Conservation (phyloP, 306 rosid genomes). For the Quercus variabilis region DNA sequence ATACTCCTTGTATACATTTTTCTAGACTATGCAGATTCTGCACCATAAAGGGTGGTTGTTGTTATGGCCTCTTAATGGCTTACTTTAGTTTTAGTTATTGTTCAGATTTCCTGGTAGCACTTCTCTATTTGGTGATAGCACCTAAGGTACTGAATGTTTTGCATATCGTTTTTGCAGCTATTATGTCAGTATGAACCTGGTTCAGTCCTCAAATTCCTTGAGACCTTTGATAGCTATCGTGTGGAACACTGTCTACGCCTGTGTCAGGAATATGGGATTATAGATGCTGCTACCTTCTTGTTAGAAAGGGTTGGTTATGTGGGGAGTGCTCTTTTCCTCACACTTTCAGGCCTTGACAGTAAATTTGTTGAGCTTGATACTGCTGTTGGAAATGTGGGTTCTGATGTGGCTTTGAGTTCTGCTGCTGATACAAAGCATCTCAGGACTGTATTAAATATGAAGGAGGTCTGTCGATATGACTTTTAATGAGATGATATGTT, state of each 20-base stretch:
- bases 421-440: slow-evolving; percentile 40
- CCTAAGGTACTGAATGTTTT: slow-evolving; percentile 3
- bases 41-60: background rate
- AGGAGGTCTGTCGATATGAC: slow-evolving; percentile 60
- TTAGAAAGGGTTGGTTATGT: slow-evolving; percentile 95
- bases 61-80: background rate
- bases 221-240: slow-evolving; percentile 88
- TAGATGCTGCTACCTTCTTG: slow-evolving; percentile 91
- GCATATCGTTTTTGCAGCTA: slow-evolving; percentile 53
- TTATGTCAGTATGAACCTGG: slow-evolving; percentile 77
- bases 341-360: slow-evolving; percentile 72
- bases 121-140: background rate
- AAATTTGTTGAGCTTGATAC: slow-evolving; percentile 77
- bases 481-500: slow-evolving; percentile 17
- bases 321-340: slow-evolving; percentile 82
- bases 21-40: background rate
- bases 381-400: slow-evolving; percentile 57
- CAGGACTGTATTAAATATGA: slow-evolving; percentile 36
- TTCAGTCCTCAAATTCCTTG: slow-evolving; percentile 91
- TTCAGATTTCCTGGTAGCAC: background rate
- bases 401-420: slow-evolving; percentile 34
- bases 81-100: background rate
- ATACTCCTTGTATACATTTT: background rate
- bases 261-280: slow-evolving; percentile 79
- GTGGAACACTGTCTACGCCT: slow-evolving; percentile 87